These are phyloP conservation scores for Lactarius quietus DNA, from an alignment of 768 basidiomycete genomes.

Conservation along the genomic window DNA sequence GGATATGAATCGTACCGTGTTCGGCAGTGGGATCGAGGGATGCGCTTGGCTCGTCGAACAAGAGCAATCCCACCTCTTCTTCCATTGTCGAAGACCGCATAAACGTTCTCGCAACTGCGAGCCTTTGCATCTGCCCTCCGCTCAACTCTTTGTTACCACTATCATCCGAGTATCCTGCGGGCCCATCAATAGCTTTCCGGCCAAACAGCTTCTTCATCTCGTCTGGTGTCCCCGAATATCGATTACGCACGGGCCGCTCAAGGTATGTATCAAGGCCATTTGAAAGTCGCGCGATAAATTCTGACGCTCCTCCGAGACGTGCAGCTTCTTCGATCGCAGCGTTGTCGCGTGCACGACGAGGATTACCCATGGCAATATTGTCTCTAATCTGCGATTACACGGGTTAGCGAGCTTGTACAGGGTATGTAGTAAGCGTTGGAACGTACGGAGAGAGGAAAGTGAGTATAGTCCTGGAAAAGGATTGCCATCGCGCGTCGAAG, in stretches of 20 bases:
- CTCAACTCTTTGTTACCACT: slow-evolving; percentile 38
- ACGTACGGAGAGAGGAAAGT: slow-evolving; percentile 71
- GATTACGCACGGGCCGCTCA: slow-evolving; percentile 62
- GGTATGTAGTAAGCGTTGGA: background rate
- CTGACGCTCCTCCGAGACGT: slow-evolving; percentile 62
- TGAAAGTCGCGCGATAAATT: slow-evolving; percentile 59
- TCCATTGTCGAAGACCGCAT: slow-evolving; percentile 55
- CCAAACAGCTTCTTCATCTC: slow-evolving; percentile 64
- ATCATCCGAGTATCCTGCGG: background rate
- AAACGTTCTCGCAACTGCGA: slow-evolving; percentile 72
- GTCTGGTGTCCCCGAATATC: slow-evolving; percentile 61
- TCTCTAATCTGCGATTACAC: slow-evolving; percentile 54
- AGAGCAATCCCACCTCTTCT: slow-evolving; percentile 50
- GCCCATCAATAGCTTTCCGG: slow-evolving; percentile 37
- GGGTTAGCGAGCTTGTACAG: background rate
- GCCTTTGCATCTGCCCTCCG: slow-evolving; percentile 73
- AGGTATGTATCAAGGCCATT: slow-evolving; percentile 71
- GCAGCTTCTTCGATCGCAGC: slow-evolving; percentile 63
- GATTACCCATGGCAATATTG: slow-evolving; percentile 74
- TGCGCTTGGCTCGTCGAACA: slow-evolving; percentile 76
- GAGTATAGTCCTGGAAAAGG: slow-evolving; percentile 79
- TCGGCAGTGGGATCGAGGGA: slow-evolving; percentile 74
- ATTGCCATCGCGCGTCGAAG: slow-evolving; percentile 63
- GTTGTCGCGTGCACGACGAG: slow-evolving; percentile 47
- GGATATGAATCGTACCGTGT: slow-evolving; percentile 50